Percentiles rank a stretch among this genome's conserved stretches.
These are phyloP conservation scores for Iris pallida DNA, from an alignment of 116 monocot species.

Conservation along the genomic window DNA sequence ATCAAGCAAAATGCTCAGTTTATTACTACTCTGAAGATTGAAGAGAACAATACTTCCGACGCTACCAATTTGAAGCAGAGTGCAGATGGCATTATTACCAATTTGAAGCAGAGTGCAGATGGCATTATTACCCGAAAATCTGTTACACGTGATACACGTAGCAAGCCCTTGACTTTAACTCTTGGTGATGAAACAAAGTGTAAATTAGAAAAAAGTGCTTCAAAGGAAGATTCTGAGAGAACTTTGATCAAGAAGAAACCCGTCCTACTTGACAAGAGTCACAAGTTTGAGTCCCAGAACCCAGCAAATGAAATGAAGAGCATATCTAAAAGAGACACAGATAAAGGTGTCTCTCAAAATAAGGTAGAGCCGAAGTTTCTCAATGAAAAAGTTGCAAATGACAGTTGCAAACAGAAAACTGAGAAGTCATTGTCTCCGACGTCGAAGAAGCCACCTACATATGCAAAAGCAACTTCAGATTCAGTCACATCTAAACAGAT, in stretches of 20 bases:
- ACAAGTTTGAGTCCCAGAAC: constrained; percentile 1
- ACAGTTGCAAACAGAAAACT: constrained; percentile 10
- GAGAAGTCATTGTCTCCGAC: constrained; percentile 23
- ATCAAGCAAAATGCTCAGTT: constrained; percentile 11
- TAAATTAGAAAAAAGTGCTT: constrained; percentile 7
- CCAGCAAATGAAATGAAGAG: constrained; percentile 6
- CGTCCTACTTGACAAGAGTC: constrained; percentile 7
- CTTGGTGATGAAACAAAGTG: constrained; percentile 19
- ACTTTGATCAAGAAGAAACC: constrained; percentile 5
- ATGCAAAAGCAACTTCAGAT: constrained; percentile 13
- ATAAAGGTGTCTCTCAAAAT: constrained; percentile 10
- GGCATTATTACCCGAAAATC: background rate
- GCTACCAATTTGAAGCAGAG: constrained; percentile 9
- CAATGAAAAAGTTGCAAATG: constrained; percentile 22
- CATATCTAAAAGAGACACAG: constrained; percentile 7
- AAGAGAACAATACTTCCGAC: constrained; percentile 18
- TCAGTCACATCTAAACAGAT: constrained; percentile 12
- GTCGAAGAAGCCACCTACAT: constrained; percentile 22
- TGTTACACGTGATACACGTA: background rate
- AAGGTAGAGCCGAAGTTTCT: constrained; percentile 15
- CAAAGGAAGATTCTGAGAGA: constrained; percentile 6
- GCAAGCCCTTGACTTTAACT: background rate
- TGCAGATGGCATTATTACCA: background rate
- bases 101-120: constrained; percentile 7
- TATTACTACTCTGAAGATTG: constrained; percentile 7